Evolutionary conservation across 1,284 basidiomycete genomes (phyloP).

Genomic region (Boletus calvinii): DNA sequence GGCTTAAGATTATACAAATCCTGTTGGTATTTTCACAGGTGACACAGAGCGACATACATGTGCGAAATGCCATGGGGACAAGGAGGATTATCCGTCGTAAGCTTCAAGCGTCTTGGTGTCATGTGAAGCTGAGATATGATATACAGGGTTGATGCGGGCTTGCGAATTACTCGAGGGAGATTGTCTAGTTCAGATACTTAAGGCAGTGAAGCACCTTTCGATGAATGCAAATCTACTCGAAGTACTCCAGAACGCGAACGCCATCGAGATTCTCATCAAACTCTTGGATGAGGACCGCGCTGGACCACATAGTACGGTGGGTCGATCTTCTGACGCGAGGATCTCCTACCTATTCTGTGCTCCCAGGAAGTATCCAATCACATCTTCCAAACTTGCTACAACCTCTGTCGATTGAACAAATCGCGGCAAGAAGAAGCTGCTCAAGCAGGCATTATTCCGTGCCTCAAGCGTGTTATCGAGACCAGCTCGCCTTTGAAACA

Average conservation of each 20-base stretch:
- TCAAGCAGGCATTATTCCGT: conserved; percentile 90
- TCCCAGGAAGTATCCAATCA: conserved; percentile 88
- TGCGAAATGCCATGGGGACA: conserved; percentile 87
- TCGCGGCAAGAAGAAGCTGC: conserved; percentile 95
- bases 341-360: conserved; percentile 2
- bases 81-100: conserved; percentile 86
- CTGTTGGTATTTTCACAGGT: conserved; percentile 93
- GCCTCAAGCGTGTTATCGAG: conserved; percentile 84
- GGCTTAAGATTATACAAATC: conserved; percentile 87
- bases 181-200: conserved; percentile 85
- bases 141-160: conserved; percentile 75
- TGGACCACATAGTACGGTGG: conserved; percentile 78
- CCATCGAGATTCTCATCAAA: conserved; percentile 85
- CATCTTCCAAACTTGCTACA: conserved; percentile 93
- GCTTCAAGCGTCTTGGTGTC: conserved; percentile 31
- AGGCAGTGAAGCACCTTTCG: conserved; percentile 94
- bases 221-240: conserved; percentile 90
- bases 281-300: conserved; percentile 81
- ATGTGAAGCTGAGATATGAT: conserved; percentile 10
- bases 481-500: conserved; percentile 91
- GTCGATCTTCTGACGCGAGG: conserved; percentile 29
- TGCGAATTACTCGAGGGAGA: conserved; percentile 83
- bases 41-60: conserved; percentile 90
- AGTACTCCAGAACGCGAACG: conserved; percentile 93
- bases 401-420: conserved; percentile 92